Base-by-base conservation (phyloP, 768 basidiomycete species). In the Gymnopilus junonius region DNA sequence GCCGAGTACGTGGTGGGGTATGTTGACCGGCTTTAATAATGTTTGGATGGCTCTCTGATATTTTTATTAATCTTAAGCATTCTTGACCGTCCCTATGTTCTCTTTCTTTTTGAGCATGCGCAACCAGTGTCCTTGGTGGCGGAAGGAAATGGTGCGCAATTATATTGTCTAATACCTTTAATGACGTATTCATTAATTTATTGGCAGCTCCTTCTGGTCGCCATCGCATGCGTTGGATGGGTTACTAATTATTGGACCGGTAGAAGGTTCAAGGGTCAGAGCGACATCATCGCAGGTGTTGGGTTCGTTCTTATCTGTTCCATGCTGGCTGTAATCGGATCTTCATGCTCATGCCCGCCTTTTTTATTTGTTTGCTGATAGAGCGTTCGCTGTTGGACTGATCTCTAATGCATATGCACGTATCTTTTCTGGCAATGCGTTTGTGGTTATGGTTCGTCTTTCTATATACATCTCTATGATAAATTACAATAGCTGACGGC, bases 351-450 rank as follows among this genome's bases (percentile, higher is more conserved):
- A 31, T 15, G n/a, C 15, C 32, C 27, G 17, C 10, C 14, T 29
- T 51, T 17, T 27, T 45, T 50, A 29, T 23, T 35, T 27, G 51
- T 27, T 48, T 55, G 54, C 50, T 55, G 54, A n/a, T 66, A 86
- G 91, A 14, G 89, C 91, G 1, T 92, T 95, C 69, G 87, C 89
- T 1, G 92, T 95, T 42, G 93, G 93, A 6, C 77, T 94, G 58
- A 79, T 93, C 51, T 84, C 93, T 31, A 94, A 94, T 72, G 42
- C 94, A 4, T 94, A 91, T 64, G 90, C 88, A 2, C 85, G 89
- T 40, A 83, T 93, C 73, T 88, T 90, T 68, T 78, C 81, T 3
- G 90, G 91, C 12, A 87, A 89, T 55, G 87, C 91, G 1, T 94
- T 94, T 70, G 90, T 93, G 21, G 86, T 94, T 62, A 92, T 93